These are phyloP conservation scores for Wickerhamomyces silvicola DNA, from an alignment of 805 yeast species.

Conservation along the genomic window DNA sequence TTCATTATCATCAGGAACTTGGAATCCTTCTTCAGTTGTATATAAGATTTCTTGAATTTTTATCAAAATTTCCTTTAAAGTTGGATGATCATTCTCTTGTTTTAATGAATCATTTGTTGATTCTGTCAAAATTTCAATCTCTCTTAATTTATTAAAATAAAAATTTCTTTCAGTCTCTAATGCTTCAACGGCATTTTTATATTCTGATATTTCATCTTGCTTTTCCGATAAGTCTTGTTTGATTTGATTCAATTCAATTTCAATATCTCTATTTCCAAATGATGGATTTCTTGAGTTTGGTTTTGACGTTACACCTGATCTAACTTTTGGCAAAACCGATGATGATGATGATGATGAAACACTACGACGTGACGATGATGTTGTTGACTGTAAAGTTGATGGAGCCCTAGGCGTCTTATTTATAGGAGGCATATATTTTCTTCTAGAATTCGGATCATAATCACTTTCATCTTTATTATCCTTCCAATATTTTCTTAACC, in stretches of 20 bases:
- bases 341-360: constrained; percentile 8
- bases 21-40: constrained; percentile 80
- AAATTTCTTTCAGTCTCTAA: constrained; percentile 82
- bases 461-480: constrained; percentile 61
- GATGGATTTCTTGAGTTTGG: constrained; percentile 23
- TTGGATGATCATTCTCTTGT: constrained; percentile 26
- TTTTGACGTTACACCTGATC: constrained; percentile 11
- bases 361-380: constrained; percentile 7
- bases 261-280: constrained; percentile 24
- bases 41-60: constrained; percentile 74
- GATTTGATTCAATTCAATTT: constrained; percentile 43
- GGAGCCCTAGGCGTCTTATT: constrained; percentile 3
- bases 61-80: constrained; percentile 37
- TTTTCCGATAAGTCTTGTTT: constrained; percentile 33
- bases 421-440: constrained; percentile 29
- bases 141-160: constrained; percentile 83
- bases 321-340: constrained; percentile 7
- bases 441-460: constrained; percentile 64
- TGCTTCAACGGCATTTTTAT: constrained; percentile 53
- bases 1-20: constrained; percentile 41
- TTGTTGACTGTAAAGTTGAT: constrained; percentile 1
- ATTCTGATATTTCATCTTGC: constrained; percentile 50
- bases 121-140: constrained; percentile 76
- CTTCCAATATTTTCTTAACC: constrained; percentile 81
- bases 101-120: constrained; percentile 49